These are phyloP conservation scores for Paracoccidioides lutzii DNA, from an alignment of 2,329 filamentous ascomycete genomes.

Conservation along the genomic window DNA sequence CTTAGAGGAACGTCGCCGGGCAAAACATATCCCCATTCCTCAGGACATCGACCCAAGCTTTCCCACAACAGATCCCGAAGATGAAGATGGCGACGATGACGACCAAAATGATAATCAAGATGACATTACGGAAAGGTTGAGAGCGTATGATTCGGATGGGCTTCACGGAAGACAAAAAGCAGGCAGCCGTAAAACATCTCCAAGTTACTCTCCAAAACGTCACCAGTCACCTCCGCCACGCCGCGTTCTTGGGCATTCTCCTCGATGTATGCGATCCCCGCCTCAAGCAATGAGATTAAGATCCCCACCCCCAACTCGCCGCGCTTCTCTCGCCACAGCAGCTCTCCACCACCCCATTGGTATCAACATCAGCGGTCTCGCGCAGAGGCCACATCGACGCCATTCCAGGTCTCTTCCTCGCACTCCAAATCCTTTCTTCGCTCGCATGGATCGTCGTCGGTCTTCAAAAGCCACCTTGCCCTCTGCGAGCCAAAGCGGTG, in stretches of 20 bases:
- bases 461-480: conserved; percentile 20
- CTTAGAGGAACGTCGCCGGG: conserved; percentile 64
- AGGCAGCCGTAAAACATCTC: conserved; percentile 40
- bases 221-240: conserved; percentile 42
- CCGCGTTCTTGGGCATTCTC: conserved; percentile 57
- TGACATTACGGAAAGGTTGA: conserved; percentile 55
- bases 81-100: conserved; percentile 61
- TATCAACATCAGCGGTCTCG: conserved; percentile 42
- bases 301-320: conserved; percentile 39
- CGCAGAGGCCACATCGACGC: conserved; percentile 53
- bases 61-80: conserved; percentile 82
- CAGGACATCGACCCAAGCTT: conserved; percentile 98
- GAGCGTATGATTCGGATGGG: conserved; percentile 49
- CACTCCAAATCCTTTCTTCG: conserved; percentile 56
- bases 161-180: conserved; percentile 32
- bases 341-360: conserved; percentile 36
- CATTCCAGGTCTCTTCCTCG: conserved; percentile 81
- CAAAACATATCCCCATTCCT: conserved; percentile 72
- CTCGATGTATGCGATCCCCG: conserved; percentile 56
- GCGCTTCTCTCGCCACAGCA: conserved; percentile 25
- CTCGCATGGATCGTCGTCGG: conserved; percentile 20
- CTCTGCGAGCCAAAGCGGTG: conserved; percentile 19
- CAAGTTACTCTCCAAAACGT: conserved; percentile 48
- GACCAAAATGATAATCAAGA: conserved; percentile 35
- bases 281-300: conserved; percentile 44